These are phyloP conservation scores for Kalanchoe fedtschenkoi DNA, from an alignment of 164 flowering plant genomes.

Conservation along the genomic window DNA sequence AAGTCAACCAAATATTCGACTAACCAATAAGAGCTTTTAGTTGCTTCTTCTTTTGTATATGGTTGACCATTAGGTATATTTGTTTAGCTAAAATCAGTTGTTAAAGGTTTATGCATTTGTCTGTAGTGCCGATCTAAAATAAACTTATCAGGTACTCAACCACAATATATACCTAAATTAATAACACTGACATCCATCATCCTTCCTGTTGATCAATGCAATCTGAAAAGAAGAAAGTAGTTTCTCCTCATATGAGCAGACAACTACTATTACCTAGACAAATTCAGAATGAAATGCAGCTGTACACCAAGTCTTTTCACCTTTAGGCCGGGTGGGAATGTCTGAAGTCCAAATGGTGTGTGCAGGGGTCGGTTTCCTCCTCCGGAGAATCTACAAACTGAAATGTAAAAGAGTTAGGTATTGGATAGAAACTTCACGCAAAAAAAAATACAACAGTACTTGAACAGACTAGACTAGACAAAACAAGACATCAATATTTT, in stretches of 20 bases:
- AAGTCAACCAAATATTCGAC: constrained; percentile 1
- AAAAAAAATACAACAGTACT: neutral
- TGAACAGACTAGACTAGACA: neutral
- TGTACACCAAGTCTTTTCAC: neutral
- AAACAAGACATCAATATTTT: neutral
- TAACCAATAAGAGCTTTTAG: neutral
- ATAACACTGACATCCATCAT: neutral
- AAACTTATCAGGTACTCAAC: neutral
- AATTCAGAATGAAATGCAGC: neutral
- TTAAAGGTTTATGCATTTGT: neutral
- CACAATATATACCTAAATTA: neutral
- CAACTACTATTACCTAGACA: neutral
- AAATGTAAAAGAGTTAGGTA: neutral
- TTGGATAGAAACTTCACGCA: neutral
- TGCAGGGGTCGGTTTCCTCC: neutral
- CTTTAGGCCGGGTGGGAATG: neutral
- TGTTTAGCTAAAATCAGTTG: neutral
- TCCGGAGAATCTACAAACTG: neutral
- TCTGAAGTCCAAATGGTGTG: neutral
- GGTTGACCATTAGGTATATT: neutral
- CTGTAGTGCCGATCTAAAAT: too few relatives aligned
- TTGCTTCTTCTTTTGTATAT: neutral
- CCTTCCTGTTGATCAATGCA: too few relatives aligned
- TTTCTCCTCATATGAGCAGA: neutral
- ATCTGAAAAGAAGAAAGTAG: too few relatives aligned